A percentile compares a stretch with the other conserved stretches of the same genome.
Conservation (phyloP, 169 alveolate genomes). For the Theileria sp. region DNA sequence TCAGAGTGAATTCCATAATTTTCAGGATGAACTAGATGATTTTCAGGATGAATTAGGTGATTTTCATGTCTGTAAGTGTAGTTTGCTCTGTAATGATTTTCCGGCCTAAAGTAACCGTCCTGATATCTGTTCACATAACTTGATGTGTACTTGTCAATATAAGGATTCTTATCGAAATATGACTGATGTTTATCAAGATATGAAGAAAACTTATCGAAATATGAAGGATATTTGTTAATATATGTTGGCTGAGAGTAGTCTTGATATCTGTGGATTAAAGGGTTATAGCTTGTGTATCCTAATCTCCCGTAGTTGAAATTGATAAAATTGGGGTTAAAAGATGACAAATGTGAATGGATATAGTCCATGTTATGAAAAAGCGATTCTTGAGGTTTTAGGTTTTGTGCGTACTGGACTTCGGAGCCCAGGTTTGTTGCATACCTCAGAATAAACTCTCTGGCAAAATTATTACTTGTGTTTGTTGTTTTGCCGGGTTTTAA, state of each 20-base stretch:
- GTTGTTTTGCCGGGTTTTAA: neutral
- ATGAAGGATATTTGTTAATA: neutral
- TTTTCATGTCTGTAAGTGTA: neutral
- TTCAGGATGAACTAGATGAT: neutral
- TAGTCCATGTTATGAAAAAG: constrained; percentile 15
- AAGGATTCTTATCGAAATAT: too few relatives aligned
- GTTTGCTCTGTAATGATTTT: neutral
- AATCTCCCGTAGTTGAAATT: constrained; percentile 5
- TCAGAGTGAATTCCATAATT: neutral
- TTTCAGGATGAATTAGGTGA: too few relatives aligned
- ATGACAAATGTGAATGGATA: constrained; percentile 6
- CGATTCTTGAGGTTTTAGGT: neutral
- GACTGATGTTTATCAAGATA: too few relatives aligned
- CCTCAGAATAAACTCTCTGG: constrained; percentile 6
- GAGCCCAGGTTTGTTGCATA: neutral
- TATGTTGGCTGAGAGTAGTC: neutral
- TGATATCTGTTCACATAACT: neutral
- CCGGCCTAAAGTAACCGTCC: constrained; percentile 3
- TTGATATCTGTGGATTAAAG: neutral
- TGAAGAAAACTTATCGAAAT: too few relatives aligned
- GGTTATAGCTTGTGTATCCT: neutral
- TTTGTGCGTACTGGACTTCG: neutral
- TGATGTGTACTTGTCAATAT: constrained; percentile 5
- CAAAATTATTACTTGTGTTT: neutral
- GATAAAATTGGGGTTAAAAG: constrained; percentile 8